Percentiles rank a stretch among this genome's conserved stretches.
These are phyloP conservation scores for Pyricularia pennisetigena DNA, from an alignment of 2,329 filamentous ascomycete species.

Conservation along the genomic window DNA sequence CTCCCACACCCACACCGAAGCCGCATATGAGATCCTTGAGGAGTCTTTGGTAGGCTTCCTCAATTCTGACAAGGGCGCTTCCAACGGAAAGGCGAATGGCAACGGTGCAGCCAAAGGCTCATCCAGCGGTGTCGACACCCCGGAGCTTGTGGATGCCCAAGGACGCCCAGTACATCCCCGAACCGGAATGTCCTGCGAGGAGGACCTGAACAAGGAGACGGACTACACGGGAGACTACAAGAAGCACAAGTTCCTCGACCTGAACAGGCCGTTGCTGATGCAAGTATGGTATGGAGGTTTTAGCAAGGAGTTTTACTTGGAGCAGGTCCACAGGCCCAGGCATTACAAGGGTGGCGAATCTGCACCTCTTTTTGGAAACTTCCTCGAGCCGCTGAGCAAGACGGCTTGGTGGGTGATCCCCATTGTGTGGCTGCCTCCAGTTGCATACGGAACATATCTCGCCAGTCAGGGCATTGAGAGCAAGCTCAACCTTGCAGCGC, in stretches of 20 bases:
- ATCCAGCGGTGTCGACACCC: slow-evolving; percentile 25
- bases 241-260: slow-evolving; percentile 87
- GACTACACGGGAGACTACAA: slow-evolving; percentile 69
- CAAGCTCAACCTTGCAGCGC: slow-evolving; percentile 37
- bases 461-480: slow-evolving; percentile 52
- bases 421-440: slow-evolving; percentile 70
- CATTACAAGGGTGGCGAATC: slow-evolving; percentile 93
- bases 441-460: slow-evolving; percentile 61
- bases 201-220: slow-evolving; percentile 80
- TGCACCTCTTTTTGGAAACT: slow-evolving; percentile 92
- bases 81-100: slow-evolving; percentile 21
- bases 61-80: slow-evolving; percentile 39
- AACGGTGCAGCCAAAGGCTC: slow-evolving; percentile 24
- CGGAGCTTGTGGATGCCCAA: slow-evolving; percentile 18
- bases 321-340: slow-evolving; percentile 89
- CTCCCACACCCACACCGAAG: slow-evolving; percentile 80
- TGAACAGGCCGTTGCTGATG: slow-evolving; percentile 72
- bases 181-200: slow-evolving; percentile 83
- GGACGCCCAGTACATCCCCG: slow-evolving; percentile 37
- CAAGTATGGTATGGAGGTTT: slow-evolving; percentile 88
- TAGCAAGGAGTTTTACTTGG: slow-evolving; percentile 89
- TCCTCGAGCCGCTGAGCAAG: slow-evolving; percentile 92
- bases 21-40: slow-evolving; percentile 92
- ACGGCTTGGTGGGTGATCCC: slow-evolving; percentile 93
- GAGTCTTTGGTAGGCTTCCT: slow-evolving; percentile 81